These are phyloP conservation scores for Tolypocladium inflatum DNA, from an alignment of 2,329 filamentous ascomycete genomes.

Conservation along the genomic window DNA sequence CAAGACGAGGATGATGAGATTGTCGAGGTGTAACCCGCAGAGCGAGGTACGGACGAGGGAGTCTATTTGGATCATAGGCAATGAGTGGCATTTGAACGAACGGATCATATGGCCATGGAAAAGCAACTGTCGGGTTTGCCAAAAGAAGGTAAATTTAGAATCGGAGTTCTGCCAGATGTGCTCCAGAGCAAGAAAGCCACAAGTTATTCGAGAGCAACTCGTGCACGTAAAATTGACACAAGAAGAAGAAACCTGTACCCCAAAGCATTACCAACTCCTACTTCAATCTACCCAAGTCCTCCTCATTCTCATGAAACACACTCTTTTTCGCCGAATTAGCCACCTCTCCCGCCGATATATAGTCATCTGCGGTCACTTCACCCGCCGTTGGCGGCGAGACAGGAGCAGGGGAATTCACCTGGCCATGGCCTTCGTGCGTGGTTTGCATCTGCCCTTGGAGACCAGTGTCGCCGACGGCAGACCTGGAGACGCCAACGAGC, in stretches of 20 bases:
- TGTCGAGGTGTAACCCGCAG: conserved; percentile 36
- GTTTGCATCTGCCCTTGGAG: background rate
- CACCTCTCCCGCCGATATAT: conserved; percentile 14
- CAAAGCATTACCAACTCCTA: background rate
- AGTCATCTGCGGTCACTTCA: conserved; percentile 16
- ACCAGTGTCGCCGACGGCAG: background rate
- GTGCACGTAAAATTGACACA: background rate
- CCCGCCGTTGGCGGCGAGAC: conserved; percentile 19
- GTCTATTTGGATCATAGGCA: background rate
- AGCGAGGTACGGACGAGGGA: background rate
- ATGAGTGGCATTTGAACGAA: background rate
- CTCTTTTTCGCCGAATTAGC: conserved; percentile 24
- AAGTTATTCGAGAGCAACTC: background rate
- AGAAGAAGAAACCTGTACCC: background rate
- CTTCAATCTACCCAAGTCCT: conserved; percentile 21
- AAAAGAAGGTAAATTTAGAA: background rate
- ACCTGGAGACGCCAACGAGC: background rate
- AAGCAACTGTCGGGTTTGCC: background rate
- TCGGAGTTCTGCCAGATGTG: background rate
- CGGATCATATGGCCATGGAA: background rate
- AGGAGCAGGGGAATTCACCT: background rate
- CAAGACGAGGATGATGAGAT: conserved; percentile 45
- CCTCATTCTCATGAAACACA: conserved; percentile 30
- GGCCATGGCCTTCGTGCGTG: background rate
- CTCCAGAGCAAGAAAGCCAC: background rate